phyloP scores from a whole-genome alignment of 108 stramenopile species.

The Cyclostephanos tholiformis region DNA sequence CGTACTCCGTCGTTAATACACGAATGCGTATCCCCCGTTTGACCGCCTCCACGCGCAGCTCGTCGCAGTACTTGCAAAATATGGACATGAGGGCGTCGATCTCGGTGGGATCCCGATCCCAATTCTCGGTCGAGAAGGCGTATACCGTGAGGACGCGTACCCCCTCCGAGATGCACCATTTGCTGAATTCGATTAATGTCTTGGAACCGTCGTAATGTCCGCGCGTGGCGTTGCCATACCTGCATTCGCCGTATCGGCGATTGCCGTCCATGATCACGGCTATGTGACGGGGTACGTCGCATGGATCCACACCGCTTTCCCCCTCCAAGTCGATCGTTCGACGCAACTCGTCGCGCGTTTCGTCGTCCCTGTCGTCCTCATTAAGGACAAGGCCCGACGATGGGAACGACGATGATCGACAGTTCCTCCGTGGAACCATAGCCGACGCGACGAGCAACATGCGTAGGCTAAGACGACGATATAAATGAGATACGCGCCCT shows the following conservation, averaged over 20 bases:
- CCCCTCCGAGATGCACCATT: constrained; percentile 92
- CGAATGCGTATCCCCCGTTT: constrained; percentile 71
- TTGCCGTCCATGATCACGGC: constrained; percentile 99
- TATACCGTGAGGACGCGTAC: constrained; percentile 89
- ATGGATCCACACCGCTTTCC: constrained; percentile 62
- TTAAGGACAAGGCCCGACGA: constrained; percentile 10
- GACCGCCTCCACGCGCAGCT: constrained; percentile 86
- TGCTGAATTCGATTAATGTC: constrained; percentile 85
- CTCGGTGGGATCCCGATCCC: constrained; percentile 87
- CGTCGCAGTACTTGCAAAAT: constrained; percentile 85
- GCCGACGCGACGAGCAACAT: not conserved
- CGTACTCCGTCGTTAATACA: constrained; percentile 78
- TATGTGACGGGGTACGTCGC: constrained; percentile 67
- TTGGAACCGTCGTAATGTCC: constrained; percentile 95
- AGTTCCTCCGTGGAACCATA: constrained; percentile 4
- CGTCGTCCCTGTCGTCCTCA: constrained; percentile 37
- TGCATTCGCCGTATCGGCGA: constrained; percentile 88
- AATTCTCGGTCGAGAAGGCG: constrained; percentile 99
- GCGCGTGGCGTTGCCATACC: constrained; percentile 68
- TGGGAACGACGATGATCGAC: not conserved
- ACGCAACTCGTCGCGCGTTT: constrained; percentile 32
- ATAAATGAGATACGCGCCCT: not conserved
- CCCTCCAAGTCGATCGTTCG: constrained; percentile 15
- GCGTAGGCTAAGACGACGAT: constrained; percentile 8
- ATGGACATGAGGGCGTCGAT: constrained; percentile 84